phyloP scores from a whole-genome alignment of 345 rosid species.

The Arabis alpina region DNA sequence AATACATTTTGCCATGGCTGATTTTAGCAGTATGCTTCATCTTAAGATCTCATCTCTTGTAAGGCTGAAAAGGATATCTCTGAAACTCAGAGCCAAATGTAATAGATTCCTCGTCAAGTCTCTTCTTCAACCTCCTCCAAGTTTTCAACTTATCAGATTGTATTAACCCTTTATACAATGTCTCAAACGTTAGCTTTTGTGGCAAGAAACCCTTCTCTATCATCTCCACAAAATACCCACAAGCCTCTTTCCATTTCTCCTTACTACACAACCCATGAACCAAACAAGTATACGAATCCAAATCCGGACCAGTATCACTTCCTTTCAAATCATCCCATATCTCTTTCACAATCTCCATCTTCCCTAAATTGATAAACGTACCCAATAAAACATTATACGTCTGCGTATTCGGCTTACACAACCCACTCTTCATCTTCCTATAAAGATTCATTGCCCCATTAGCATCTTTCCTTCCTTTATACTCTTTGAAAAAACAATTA shows the following conservation, averaged over 20 bases:
- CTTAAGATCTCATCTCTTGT: conserved; percentile 57
- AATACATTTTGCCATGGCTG: no score
- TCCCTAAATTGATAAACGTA: conserved; percentile 61
- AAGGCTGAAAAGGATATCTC: conserved; percentile 67
- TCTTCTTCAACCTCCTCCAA: conserved; percentile 92
- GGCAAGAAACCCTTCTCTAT: conserved; percentile 89
- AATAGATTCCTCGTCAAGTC: conserved; percentile 75
- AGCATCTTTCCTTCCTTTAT: conserved; percentile 73
- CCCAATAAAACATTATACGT: conserved; percentile 69
- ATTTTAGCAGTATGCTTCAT: no score
- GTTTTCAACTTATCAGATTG: conserved; percentile 88
- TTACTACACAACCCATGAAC: conserved; percentile 72
- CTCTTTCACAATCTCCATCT: conserved; percentile 59
- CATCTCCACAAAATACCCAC: conserved; percentile 83
- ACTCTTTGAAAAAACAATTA: conserved; percentile 91
- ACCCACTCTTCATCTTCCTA: conserved; percentile 60
- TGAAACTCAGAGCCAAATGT: conserved; percentile 77
- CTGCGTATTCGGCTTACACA: conserved; percentile 54
- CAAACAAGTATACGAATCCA: conserved; percentile 78
- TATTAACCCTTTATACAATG: conserved; percentile 72
- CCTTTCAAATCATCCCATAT: conserved; percentile 75
- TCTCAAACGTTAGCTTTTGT: conserved; percentile 85
- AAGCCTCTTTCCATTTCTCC: conserved; percentile 76
- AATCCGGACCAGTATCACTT: conserved; percentile 60
- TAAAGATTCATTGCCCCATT: conserved; percentile 68